These are phyloP conservation scores for Heliamphora exappendiculata DNA, from an alignment of 148 eudicot genomes.

Conservation along the genomic window DNA sequence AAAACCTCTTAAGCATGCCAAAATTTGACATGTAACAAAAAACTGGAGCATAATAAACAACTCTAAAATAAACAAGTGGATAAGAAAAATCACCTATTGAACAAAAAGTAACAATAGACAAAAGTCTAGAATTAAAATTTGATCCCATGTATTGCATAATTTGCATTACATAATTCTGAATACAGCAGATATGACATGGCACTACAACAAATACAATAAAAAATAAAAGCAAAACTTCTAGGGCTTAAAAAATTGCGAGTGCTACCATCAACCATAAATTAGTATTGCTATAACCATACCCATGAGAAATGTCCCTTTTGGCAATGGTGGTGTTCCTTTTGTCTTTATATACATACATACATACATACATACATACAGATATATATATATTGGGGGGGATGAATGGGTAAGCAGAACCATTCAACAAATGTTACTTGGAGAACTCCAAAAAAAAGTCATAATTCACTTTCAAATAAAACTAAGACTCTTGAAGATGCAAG, in stretches of 20 bases:
- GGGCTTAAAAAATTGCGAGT: not conserved
- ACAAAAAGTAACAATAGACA: not conserved
- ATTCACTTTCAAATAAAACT: not conserved
- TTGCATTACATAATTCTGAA: not conserved
- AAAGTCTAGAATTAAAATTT: not conserved
- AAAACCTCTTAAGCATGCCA: not conserved
- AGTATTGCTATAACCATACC: no score
- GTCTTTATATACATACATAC: no score
- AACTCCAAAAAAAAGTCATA: not conserved
- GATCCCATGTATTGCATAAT: not conserved
- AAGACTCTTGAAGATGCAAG: not conserved
- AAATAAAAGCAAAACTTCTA: not conserved
- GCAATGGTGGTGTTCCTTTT: not conserved
- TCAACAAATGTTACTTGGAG: not conserved
- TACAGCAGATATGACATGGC: not conserved
- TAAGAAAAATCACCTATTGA: not conserved
- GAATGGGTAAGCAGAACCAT: not conserved
- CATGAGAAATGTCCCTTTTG: not conserved
- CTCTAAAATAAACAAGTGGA: not conserved
- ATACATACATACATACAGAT: no score
- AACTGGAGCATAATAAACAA: not conserved
- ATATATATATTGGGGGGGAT: no score
- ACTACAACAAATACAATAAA: not conserved
- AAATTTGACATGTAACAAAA: not conserved
- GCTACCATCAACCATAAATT: no score